Base-by-base conservation (phyloP, 1,139 yeast species). In the Taphrina betulina region DNA sequence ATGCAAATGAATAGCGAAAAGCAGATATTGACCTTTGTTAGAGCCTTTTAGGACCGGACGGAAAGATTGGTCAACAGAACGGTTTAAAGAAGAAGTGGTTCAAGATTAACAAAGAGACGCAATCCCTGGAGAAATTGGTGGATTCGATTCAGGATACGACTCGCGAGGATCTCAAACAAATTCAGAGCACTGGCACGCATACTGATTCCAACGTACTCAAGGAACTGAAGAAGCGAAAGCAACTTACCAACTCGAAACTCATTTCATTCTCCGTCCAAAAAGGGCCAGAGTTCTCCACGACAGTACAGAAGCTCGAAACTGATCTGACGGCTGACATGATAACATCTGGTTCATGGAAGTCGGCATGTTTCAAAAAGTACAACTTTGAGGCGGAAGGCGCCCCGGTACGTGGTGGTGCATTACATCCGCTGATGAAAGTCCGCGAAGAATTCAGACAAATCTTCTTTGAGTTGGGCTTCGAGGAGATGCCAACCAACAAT, bases 401-500 rank as follows among this genome's bases (percentile, higher is more conserved):
- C 48, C 75, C 77, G 63, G 94, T 96, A 53, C 76, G 75, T 45
- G 80, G 95, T 23, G 99, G 99, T 68, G 95, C 98, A 42, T 78
- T 92, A 66, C 99, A 92, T 72, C 99, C 99, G 34, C 78, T 92
- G 67, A 88, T 82, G 75, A 92, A 92, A 73, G 97, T 92, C 58
- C 82, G 96, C 67, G 96, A 90, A 72, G 98, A 94, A 72, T 94
- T 92, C 74, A 81, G 98, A 75, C 95, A 90, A 71, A 90, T 94
- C 68, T 92, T 94, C 80, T 92, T 92, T 75, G 82, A 94, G 42
- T 82, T 92, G 89, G 99, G 99, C 8, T 92, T 92, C 81, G 82
- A 92, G 31, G 99, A 92, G 75, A 92, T 92, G 99, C 96, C 98
- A 60, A 85, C 98, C 19, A 90, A 90, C 71, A 96, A 90, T 72